Evolutionary conservation across 305 asterid species (phyloP).

Genomic region (Fraxinus latifolia): DNA sequence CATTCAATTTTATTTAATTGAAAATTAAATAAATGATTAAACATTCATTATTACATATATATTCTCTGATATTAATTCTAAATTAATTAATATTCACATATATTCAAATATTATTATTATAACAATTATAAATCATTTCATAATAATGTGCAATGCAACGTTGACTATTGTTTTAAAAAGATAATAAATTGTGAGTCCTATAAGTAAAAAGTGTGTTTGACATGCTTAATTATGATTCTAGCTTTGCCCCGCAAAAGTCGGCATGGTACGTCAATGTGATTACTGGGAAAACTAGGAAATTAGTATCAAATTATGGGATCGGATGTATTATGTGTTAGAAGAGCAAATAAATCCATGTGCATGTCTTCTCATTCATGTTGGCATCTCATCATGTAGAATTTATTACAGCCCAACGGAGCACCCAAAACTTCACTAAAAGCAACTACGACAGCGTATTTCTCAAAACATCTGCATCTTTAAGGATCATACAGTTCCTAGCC

Average conservation of each 20-base stretch:
- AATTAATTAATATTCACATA: too few species aligned
- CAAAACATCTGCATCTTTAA: neutral
- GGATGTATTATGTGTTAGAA: too few species aligned
- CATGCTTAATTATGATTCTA: neutral
- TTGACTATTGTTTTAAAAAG: too few species aligned
- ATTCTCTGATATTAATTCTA: too few species aligned
- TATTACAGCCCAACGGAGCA: neutral
- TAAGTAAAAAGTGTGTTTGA: neutral
- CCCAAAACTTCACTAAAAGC: neutral
- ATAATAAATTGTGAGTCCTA: neutral
- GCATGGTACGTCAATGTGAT: neutral
- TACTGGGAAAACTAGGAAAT: neutral
- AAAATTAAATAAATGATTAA: too few species aligned
- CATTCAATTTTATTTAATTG: too few species aligned
- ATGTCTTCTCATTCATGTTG: neutral
- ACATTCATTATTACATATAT: too few species aligned
- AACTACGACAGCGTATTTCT: neutral
- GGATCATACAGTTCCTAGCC: neutral
- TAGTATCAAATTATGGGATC: neutral
- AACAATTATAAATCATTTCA: too few species aligned
- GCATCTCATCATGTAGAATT: neutral
- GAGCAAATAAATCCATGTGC: too few species aligned
- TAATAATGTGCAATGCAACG: too few species aligned
- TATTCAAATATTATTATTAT: too few species aligned
- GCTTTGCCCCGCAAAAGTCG: neutral